phyloP scores from a whole-genome alignment of 2,329 filamentous ascomycete genomes.

The Aspergillus eucalypticola region DNA sequence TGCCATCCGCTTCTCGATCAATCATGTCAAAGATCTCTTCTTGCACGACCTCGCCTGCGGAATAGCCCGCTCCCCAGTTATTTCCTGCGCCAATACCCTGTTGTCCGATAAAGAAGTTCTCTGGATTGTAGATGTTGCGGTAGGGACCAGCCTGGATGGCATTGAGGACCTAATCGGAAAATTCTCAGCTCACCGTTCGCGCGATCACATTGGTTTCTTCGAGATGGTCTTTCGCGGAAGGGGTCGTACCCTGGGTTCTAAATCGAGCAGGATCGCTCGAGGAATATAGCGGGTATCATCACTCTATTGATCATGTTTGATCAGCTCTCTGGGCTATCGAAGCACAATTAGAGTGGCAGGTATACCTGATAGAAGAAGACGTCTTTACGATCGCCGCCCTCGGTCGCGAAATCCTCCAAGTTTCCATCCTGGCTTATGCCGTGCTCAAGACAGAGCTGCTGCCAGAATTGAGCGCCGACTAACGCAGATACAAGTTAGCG shows the following conservation, averaged over 20 bases:
- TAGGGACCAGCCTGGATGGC: constrained; percentile 90
- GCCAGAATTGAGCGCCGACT: constrained; percentile 99
- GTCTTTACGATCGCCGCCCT: constrained; percentile 96
- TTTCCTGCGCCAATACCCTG: constrained; percentile 92
- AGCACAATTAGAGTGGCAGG: background rate
- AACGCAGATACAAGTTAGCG: constrained; percentile 34
- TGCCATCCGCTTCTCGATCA: constrained; percentile 95
- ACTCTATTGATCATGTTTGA: constrained; percentile 56
- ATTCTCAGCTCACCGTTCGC: constrained; percentile 11
- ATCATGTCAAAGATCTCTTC: constrained; percentile 99
- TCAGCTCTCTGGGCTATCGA: background rate
- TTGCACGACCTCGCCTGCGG: constrained; percentile 84
- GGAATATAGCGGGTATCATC: constrained; percentile 99
- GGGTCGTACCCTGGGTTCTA: constrained; percentile 76
- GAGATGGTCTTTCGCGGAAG: constrained; percentile 1
- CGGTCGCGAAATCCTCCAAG: constrained; percentile 94
- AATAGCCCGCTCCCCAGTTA: constrained; percentile 97
- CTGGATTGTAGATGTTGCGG: constrained; percentile 98
- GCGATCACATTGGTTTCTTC: background rate
- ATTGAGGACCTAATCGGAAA: constrained; percentile 68
- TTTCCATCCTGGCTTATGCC: constrained; percentile 98
- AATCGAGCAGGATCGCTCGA: constrained; percentile 88
- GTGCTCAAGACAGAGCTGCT: constrained; percentile 96
- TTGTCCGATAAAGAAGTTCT: constrained; percentile 97
- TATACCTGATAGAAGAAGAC: constrained; percentile 90